phyloP scores from a whole-genome alignment of 768 basidiomycete genomes.

The Cystoderma amianthinum region DNA sequence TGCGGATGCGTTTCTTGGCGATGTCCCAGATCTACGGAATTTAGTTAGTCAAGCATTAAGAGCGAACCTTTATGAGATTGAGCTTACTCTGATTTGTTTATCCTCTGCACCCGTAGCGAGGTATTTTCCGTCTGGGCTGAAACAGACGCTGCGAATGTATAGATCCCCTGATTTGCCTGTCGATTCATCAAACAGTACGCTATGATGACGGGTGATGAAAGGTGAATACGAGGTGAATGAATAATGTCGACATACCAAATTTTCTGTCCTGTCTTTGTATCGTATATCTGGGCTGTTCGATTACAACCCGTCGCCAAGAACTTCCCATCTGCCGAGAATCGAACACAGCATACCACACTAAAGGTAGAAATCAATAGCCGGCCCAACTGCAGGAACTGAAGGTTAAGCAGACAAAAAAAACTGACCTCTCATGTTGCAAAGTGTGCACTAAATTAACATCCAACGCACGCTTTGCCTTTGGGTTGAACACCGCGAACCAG shows the following conservation, averaged over 20 bases:
- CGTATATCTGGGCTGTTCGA: conserved; percentile 93
- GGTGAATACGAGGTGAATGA: no score
- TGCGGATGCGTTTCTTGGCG: conserved; percentile 62
- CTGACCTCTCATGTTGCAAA: conserved; percentile 84
- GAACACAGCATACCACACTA: conserved; percentile 77
- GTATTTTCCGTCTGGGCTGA: conserved; percentile 82
- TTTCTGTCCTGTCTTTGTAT: conserved; percentile 80
- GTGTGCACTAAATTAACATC: conserved; percentile 82
- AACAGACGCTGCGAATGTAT: conserved; percentile 64
- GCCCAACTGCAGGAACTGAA: neutral
- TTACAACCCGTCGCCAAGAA: conserved; percentile 95
- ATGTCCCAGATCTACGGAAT: conserved; percentile 80
- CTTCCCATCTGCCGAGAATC: conserved; percentile 91
- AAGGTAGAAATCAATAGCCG: neutral
- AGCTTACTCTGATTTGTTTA: conserved; percentile 76
- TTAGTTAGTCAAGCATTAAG: conserved; percentile 29
- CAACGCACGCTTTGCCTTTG: conserved; percentile 67
- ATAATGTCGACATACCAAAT: conserved; percentile 59
- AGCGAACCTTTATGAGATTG: no score
- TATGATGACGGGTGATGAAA: conserved; percentile 4
- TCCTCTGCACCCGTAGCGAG: conserved; percentile 94
- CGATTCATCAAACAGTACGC: conserved; percentile 21
- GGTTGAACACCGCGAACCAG: conserved; percentile 88
- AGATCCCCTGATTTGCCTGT: conserved; percentile 19
- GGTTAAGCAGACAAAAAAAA: conserved; percentile 3